phyloP scores from a whole-genome alignment of 2,329 filamentous ascomycete species.

The Thelonectria blattea region DNA sequence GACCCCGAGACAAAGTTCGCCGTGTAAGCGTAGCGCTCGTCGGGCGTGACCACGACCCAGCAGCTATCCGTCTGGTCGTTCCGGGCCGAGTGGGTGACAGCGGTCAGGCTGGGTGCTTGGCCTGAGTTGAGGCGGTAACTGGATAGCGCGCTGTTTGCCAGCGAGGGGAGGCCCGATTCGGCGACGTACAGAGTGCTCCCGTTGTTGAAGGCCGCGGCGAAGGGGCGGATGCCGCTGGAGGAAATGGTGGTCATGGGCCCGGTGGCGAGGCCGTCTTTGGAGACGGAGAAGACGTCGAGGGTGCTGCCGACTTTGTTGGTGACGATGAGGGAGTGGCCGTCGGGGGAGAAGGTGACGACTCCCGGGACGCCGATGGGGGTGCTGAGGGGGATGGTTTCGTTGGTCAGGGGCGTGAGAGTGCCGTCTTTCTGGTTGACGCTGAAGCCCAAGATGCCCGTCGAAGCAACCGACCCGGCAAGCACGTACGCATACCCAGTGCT shows the following conservation, averaged over 20 bases:
- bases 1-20: constrained; percentile 31
- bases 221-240: constrained; percentile 4
- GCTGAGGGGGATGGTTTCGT: constrained; percentile 30
- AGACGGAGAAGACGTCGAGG: constrained; percentile 27
- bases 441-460: constrained; percentile 32
- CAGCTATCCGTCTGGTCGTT: constrained; percentile 28
- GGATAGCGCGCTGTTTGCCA: constrained; percentile 6
- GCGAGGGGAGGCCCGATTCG: constrained; percentile 8
- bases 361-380: constrained; percentile 30
- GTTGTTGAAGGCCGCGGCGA: constrained; percentile 7
- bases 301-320: constrained; percentile 34
- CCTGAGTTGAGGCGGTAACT: constrained; percentile 8
- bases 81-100: constrained; percentile 1
- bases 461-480: constrained; percentile 29
- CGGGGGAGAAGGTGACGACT: constrained; percentile 26
- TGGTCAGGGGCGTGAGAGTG: constrained; percentile 26
- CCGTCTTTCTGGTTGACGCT: constrained; percentile 19
- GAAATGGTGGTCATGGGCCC: neutral
- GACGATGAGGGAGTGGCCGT: constrained; percentile 25
- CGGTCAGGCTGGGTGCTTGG: constrained; percentile 4
- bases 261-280: constrained; percentile 19
- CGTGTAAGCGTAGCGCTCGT: constrained; percentile 26
- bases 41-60: constrained; percentile 30
- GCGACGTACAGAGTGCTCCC: constrained; percentile 9
- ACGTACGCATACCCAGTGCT: constrained; percentile 28